Evolutionary conservation across 768 basidiomycete species (phyloP), one percentile per base, ranked within the genome.

Genomic region (Dentipellis sp.): DNA sequence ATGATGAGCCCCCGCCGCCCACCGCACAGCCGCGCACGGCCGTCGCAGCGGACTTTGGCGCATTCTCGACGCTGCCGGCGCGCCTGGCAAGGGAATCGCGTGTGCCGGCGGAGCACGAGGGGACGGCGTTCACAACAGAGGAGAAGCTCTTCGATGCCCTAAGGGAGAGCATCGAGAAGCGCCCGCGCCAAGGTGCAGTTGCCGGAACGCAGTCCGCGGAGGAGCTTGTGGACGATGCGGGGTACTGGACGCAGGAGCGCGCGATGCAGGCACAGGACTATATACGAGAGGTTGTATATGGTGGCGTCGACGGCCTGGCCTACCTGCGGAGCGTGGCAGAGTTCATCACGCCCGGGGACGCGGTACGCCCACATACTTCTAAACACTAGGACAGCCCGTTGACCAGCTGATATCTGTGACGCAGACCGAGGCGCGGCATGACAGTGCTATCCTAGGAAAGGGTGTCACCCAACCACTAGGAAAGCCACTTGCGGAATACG

Each of bases 301-400:
- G 89, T 0, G 88, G 89, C 48, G 74, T 81, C 0, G 86, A 88
- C 55, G 88, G 89, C 1, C 68, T 82, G 23, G 88, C 88, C 5
- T 91, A 91, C 66, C 77, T 84, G 53, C 75, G 84, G 58, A 91
- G 89, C 65, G 63, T 91, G 54, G 88, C 87, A 22, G 84, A 87
- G 67, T 91, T 91, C 59, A 74, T 84, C 35, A 65, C 71, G 4
- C 64, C 72, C 21, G 55, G 46, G 40, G 55, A 54, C n/a, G 10
- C 19, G 42, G 45, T 9, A 42, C 17, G 22, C 48, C 16, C 5
- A 9, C 50, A 36, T 6, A 3, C 29, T 29, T 29, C 29, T 29
- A 3, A 3, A 29, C 6, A 29, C 29, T 29, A 7, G 42, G 42
- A 14, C 19, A 42, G n/a, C 16, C 21, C 48, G 10, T 16, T 17